A percentile compares a stretch with the other conserved stretches of the same genome.
phyloP scores from a whole-genome alignment of 768 basidiomycete species.

The Tylopilus subfusipes region DNA sequence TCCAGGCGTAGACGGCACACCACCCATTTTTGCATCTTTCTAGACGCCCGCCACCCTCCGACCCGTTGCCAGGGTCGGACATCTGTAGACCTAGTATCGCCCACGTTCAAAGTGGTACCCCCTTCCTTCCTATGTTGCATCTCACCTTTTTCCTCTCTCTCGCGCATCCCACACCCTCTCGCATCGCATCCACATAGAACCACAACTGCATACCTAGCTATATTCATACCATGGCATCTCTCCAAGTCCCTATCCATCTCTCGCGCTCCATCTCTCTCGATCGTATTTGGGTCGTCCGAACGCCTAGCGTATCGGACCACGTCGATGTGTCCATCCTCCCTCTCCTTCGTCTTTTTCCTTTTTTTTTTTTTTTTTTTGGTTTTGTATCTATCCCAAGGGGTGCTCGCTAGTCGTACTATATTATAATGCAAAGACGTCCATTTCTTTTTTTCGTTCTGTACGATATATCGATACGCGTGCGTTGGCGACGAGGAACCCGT shows the following conservation, averaged over 20 bases:
- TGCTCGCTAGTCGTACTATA: slow-evolving; percentile 20
- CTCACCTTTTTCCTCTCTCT: background rate
- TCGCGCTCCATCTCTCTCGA: background rate
- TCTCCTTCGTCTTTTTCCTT: background rate
- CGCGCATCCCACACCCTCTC: background rate
- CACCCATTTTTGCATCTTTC: too few species aligned
- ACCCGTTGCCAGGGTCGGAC: too few species aligned
- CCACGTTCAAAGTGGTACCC: slow-evolving; percentile 13
- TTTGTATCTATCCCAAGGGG: slow-evolving; percentile 18
- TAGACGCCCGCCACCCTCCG: too few species aligned
- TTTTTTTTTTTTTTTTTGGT: slow-evolving; percentile 1
- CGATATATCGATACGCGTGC: too few species aligned
- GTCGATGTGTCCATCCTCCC: slow-evolving; percentile 3
- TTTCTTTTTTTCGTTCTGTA: too few species aligned
- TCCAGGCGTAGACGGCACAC: slow-evolving; percentile 23
- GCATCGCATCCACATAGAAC: slow-evolving; percentile 30
- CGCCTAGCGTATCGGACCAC: slow-evolving; percentile 17
- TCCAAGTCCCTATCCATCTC: background rate
- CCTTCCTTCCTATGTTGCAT: background rate
- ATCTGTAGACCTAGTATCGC: slow-evolving; percentile 23
- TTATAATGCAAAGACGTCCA: slow-evolving; percentile 17
- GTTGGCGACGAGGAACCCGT: background rate
- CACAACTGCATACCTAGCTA: slow-evolving; percentile 33
- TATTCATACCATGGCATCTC: slow-evolving; percentile 34
- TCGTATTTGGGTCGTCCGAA: slow-evolving; percentile 16